Base-by-base conservation (phyloP, 345 rosid species). In the Zanthoxylum bungeanum region DNA sequence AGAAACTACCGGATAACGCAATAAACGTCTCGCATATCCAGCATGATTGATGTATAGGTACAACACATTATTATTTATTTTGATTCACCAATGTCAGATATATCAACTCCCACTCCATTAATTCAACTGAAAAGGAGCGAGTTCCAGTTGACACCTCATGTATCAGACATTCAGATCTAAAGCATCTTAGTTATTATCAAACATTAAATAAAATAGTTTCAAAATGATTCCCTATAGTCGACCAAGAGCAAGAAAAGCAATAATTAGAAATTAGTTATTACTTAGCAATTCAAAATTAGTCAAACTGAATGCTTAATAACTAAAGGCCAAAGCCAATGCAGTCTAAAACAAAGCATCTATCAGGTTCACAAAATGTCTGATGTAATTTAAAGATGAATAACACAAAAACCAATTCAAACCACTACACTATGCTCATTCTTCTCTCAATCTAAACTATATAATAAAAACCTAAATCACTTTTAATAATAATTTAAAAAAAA, bases 401-500 rank as follows among this genome's bases (percentile, higher is more conserved):
- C 50, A 37, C 39, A 55, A 3, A 53, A 68, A 9, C 2, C 19
- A 9, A 0, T 4, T 21, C 56, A 7, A 58, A 4, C 57, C 24
- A 68, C 33, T 31, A 58, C 53, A 30, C 12, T 19, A 33, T 57
- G 11, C 53, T 27, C 52, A 27, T 9, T 47, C 36, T 42, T 25
- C 12, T 59, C 46, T 17, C 19, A 47, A 40, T 64, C 55, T 22
- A 70, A 28, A 27, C 49, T 51, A 14, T 37, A 44, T 37, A 31
- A 46, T 1, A n/a, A 67, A 72, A 71, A 73, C 71, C 69, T 76
- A 69, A 72, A 30, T 39, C 44, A 57, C 68, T 10, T 59, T 74
- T 60, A 69, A 33, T 44, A 30, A n/a, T n/a, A n/a, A n/a, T n/a
- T n/a, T n/a, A n/a, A n/a, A n/a, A n/a, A n/a, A n/a, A 19, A 19